phyloP scores from a whole-genome alignment of 2,329 filamentous ascomycete genomes.

The Diatrype stigma region DNA sequence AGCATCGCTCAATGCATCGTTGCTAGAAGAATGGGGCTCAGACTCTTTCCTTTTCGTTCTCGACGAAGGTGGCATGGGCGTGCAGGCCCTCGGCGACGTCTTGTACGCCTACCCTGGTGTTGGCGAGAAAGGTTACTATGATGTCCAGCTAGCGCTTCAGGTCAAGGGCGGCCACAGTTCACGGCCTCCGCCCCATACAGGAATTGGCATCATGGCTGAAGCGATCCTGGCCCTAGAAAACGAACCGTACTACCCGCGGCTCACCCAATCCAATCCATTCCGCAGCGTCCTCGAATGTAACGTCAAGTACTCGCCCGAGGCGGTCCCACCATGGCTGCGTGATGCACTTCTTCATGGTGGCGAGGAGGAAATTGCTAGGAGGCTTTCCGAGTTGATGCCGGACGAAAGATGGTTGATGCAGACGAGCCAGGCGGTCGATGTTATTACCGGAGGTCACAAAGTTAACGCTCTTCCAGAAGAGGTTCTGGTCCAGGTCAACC shows the following conservation, averaged over 20 bases:
- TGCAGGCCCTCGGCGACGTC: conserved; percentile 8
- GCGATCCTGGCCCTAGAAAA: conserved; percentile 10
- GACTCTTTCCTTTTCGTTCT: conserved; percentile 9
- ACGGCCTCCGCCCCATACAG: conserved; percentile 16
- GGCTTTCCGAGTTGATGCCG: conserved; percentile 29
- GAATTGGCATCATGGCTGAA: conserved; percentile 15
- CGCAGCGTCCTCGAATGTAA: conserved; percentile 47
- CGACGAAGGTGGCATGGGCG: conserved; percentile 12
- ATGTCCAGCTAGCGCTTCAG: conserved; percentile 9
- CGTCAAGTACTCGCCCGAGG: conserved; percentile 40
- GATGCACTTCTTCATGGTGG: conserved; percentile 12
- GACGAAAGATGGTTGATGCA: conserved; percentile 39
- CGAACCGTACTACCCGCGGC: conserved; percentile 4
- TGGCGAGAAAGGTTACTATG: conserved; percentile 12
- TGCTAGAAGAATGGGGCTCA: conserved; percentile 10
- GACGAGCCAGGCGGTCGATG: conserved; percentile 44
- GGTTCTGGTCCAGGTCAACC: conserved; percentile 40
- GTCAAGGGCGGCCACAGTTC: conserved; percentile 20
- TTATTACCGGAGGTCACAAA: conserved; percentile 44
- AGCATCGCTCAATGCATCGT: conserved; percentile 6
- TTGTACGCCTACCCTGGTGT: conserved; percentile 13
- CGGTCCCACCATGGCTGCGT: conserved; percentile 37
- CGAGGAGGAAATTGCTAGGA: conserved; percentile 25
- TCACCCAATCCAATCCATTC: conserved; percentile 31
- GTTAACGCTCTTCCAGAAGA: conserved; percentile 46